Evolutionary conservation across 2,329 filamentous ascomycete species (phyloP).

Genomic region (Capronia coronata): DNA sequence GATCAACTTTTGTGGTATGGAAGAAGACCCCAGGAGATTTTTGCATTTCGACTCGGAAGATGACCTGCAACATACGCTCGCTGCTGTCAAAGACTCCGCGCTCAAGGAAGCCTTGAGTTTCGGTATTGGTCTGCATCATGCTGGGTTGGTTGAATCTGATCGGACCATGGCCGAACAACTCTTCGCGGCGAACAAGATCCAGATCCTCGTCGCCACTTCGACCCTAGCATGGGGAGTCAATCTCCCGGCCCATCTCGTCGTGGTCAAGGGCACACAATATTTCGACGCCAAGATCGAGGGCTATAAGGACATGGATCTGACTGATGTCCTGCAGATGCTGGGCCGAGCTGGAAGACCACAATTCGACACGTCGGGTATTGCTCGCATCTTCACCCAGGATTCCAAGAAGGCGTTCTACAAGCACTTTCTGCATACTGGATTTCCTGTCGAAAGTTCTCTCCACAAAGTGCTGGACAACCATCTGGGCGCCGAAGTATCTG

Average conservation of each 20-base stretch:
- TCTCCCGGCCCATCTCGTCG: slow-evolving; percentile 88
- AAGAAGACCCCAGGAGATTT: slow-evolving; percentile 92
- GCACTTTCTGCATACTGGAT: slow-evolving; percentile 95
- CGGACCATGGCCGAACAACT: slow-evolving; percentile 86
- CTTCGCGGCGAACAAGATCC: slow-evolving; percentile 96
- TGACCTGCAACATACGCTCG: slow-evolving; percentile 79
- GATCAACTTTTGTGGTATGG: slow-evolving; percentile 97
- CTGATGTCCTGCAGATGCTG: slow-evolving; percentile 95
- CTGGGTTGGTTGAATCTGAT: slow-evolving; percentile 91
- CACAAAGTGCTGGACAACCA: slow-evolving; percentile 98
- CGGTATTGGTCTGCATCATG: slow-evolving; percentile 94
- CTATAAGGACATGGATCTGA: slow-evolving; percentile 98
- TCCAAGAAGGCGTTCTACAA: slow-evolving; percentile 99
- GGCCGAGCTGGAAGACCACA: slow-evolving; percentile 92
- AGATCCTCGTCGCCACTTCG: slow-evolving; percentile 90
- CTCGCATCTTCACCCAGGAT: slow-evolving; percentile 94
- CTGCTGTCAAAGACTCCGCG: slow-evolving; percentile 85
- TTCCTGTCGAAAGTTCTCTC: slow-evolving; percentile 91
- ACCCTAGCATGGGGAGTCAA: slow-evolving; percentile 98
- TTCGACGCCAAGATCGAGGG: slow-evolving; percentile 97
- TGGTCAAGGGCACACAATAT: slow-evolving; percentile 97
- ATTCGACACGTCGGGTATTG: slow-evolving; percentile 92
- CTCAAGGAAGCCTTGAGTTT: slow-evolving; percentile 92
- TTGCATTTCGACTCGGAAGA: slow-evolving; percentile 83
- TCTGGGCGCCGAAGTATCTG: slow-evolving; percentile 87